Conservation (phyloP, 2,329 filamentous ascomycete species). For the Pseudogymnoascus sp. region DNA sequence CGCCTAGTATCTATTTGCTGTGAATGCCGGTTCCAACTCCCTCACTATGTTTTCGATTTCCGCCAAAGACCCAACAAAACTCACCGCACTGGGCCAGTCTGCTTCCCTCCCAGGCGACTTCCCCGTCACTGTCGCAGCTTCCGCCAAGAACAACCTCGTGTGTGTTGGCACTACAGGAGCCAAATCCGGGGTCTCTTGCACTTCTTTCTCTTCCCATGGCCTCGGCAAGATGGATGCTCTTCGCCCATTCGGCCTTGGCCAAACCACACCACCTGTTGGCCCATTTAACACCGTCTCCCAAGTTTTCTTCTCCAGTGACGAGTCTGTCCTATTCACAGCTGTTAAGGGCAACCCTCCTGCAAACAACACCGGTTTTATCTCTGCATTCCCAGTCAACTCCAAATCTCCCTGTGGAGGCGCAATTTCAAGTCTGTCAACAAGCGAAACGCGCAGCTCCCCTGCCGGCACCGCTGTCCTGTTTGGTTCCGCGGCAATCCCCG, state of each 20-base stretch:
- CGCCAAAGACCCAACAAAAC: slow-evolving; percentile 34
- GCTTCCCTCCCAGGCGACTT: slow-evolving; percentile 42
- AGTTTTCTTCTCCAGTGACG: slow-evolving; percentile 49
- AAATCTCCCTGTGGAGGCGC: not conserved
- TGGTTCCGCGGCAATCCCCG: slow-evolving; percentile 41
- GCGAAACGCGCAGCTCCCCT: slow-evolving; percentile 37
- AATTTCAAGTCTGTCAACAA: slow-evolving; percentile 15
- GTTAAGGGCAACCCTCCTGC: slow-evolving; percentile 51
- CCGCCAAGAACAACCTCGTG: slow-evolving; percentile 21
- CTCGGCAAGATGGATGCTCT: slow-evolving; percentile 20
- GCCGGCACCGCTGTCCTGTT: slow-evolving; percentile 50
- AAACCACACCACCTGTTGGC: slow-evolving; percentile 50
- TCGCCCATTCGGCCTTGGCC: slow-evolving; percentile 41
- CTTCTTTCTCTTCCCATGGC: slow-evolving; percentile 13
- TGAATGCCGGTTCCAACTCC: slow-evolving; percentile 47
- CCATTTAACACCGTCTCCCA: slow-evolving; percentile 54
- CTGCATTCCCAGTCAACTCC: slow-evolving; percentile 38
- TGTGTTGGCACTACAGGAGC: slow-evolving; percentile 41
- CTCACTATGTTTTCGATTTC: slow-evolving; percentile 42
- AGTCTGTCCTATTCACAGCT: slow-evolving; percentile 43
- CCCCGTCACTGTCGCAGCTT: slow-evolving; percentile 34
- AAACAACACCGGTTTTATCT: slow-evolving; percentile 51
- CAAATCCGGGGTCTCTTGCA: slow-evolving; percentile 39
- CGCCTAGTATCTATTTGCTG: slow-evolving; percentile 43
- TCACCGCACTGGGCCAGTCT: slow-evolving; percentile 38